Evolutionary conservation across 1,139 yeast genomes (phyloP).

Genomic region (Nakaseomyces kungkrabaensis): DNA sequence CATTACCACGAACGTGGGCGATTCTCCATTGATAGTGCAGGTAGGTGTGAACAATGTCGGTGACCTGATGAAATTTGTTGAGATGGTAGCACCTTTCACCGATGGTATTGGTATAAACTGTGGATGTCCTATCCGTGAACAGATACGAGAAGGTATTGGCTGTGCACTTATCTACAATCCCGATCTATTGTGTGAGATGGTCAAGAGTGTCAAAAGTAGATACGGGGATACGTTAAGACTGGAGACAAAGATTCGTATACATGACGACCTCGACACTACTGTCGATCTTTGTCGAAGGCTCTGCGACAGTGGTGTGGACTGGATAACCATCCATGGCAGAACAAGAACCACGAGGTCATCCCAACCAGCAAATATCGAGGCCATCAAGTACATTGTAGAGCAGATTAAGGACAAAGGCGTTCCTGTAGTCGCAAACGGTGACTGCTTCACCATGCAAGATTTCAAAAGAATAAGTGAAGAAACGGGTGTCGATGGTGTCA

Average conservation of each 20-base stretch:
- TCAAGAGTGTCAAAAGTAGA: slow-evolving; percentile 62
- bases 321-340: slow-evolving; percentile 89
- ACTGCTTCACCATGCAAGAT: slow-evolving; percentile 64
- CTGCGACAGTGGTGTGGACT: slow-evolving; percentile 85
- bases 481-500: slow-evolving; percentile 84
- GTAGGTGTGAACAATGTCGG: slow-evolving; percentile 83
- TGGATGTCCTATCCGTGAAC: slow-evolving; percentile 95
- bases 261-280: slow-evolving; percentile 63
- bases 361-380: slow-evolving; percentile 72
- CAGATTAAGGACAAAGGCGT: slow-evolving; percentile 37
- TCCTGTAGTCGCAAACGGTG: slow-evolving; percentile 95
- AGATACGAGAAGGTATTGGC: slow-evolving; percentile 91
- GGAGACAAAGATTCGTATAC: slow-evolving; percentile 89
- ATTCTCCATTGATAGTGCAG: slow-evolving; percentile 73
- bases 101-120: slow-evolving; percentile 94
- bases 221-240: slow-evolving; percentile 63
- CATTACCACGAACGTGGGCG: slow-evolving; percentile 63
- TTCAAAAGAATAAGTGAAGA: slow-evolving; percentile 46
- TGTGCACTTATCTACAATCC: slow-evolving; percentile 88
- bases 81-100: slow-evolving; percentile 80
- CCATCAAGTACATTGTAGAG: slow-evolving; percentile 57
- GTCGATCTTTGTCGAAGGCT: slow-evolving; percentile 60
- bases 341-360: slow-evolving; percentile 78
- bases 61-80: slow-evolving; percentile 76
- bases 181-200: slow-evolving; percentile 75